phyloP scores from a whole-genome alignment of 345 rosid species.

The Eucalyptus curtisii region DNA sequence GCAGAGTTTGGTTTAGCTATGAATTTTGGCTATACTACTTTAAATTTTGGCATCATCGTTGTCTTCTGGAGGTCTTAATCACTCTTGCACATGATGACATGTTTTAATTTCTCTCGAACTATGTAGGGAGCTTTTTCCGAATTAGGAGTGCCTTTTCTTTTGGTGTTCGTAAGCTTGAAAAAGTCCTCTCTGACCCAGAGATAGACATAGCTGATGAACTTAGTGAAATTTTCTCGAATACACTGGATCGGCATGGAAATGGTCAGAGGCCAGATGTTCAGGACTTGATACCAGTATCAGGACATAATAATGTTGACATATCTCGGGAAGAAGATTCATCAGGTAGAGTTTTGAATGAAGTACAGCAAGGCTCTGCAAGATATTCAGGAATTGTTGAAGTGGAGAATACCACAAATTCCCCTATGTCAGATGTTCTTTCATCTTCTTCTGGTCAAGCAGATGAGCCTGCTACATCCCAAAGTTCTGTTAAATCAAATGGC shows the following conservation, averaged over 20 bases:
- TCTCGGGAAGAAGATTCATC: constrained; percentile 2
- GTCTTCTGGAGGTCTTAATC: neutral
- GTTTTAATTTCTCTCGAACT: neutral
- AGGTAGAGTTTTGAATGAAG: constrained; percentile 5
- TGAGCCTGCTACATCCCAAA: constrained; percentile 38
- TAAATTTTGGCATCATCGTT: neutral
- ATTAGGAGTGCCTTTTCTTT: constrained; percentile 83
- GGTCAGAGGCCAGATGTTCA: constrained; percentile 80
- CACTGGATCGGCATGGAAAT: constrained; percentile 66
- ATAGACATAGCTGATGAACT: constrained; percentile 46
- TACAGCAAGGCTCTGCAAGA: neutral
- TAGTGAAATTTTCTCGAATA: constrained; percentile 57
- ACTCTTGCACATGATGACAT: neutral
- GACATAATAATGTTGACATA: constrained; percentile 13
- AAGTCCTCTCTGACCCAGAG: constrained; percentile 40
- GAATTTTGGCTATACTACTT: neutral
- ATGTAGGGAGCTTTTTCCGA: constrained; percentile 65
- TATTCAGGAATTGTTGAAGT: constrained; percentile 5
- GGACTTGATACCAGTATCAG: constrained; percentile 27
- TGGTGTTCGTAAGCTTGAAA: constrained; percentile 82
- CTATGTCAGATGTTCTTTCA: constrained; percentile 29
- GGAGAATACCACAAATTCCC: neutral
- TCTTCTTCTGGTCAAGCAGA: constrained; percentile 37
- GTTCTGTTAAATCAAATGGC: constrained; percentile 15
- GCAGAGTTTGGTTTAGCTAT: neutral